A percentile compares a stretch with the other conserved stretches of the same genome.
These are phyloP conservation scores for Komagataella kurtzmanii DNA, from an alignment of 805 yeast genomes.

Conservation along the genomic window DNA sequence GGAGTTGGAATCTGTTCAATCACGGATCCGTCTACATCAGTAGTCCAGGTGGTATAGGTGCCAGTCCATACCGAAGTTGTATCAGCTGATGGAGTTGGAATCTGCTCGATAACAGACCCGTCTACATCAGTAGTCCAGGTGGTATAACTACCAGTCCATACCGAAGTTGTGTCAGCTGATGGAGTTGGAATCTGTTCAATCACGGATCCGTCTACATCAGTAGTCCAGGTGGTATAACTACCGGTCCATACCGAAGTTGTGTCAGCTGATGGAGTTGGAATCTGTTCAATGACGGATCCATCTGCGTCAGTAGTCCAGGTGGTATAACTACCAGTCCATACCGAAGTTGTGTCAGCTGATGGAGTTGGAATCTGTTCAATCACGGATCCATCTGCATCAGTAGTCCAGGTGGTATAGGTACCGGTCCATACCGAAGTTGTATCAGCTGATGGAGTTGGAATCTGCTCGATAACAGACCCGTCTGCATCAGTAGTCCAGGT, in stretches of 20 bases:
- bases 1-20: neutral
- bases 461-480: neutral
- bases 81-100: neutral
- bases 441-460: neutral
- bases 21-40: neutral
- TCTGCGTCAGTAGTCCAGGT: neutral
- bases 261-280: neutral
- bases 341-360: neutral
- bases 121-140: neutral
- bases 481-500: neutral
- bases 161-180: neutral
- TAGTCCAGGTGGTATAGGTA: neutral
- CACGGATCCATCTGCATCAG: neutral
- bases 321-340: neutral
- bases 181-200: neutral
- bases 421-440: neutral
- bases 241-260: neutral
- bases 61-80: neutral
- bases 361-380: neutral
- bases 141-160: neutral
- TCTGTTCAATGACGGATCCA: neutral
- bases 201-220: neutral
- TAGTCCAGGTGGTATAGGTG: neutral
- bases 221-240: neutral
- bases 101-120: neutral